Conservation (phyloP, 805 yeast species). For the Lipomyces orientalis region DNA sequence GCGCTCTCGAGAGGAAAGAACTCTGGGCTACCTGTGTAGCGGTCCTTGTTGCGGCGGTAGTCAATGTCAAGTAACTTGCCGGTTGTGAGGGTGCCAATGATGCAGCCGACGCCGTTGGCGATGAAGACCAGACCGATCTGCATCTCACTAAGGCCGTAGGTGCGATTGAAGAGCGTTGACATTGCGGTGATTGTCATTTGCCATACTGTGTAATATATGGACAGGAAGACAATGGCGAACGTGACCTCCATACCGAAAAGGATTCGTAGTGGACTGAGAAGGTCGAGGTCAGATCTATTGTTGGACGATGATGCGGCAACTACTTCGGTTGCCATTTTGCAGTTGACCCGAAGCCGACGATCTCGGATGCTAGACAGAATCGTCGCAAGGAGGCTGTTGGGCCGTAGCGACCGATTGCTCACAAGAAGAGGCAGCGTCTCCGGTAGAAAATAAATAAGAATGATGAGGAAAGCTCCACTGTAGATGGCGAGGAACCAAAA, state of each 20-base stretch:
- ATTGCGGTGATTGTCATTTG: slow-evolving; percentile 41
- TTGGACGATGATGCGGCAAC: background rate
- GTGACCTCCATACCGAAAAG: slow-evolving; percentile 15
- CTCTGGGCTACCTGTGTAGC: slow-evolving; percentile 4
- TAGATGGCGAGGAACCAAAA: slow-evolving; percentile 77
- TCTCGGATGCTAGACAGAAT: slow-evolving; percentile 3
- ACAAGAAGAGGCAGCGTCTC: slow-evolving; percentile 76
- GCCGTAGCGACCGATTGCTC: slow-evolving; percentile 69
- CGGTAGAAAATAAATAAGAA: slow-evolving; percentile 57
- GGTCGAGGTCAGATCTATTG: background rate
- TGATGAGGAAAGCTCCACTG: slow-evolving; percentile 52
- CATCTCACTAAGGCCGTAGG: slow-evolving; percentile 59
- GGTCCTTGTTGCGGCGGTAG: slow-evolving; percentile 10
- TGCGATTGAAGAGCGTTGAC: slow-evolving; percentile 57
- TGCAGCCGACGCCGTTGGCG: slow-evolving; percentile 74
- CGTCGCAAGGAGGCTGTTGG: slow-evolving; percentile 48
- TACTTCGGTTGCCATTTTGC: background rate
- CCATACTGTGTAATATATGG: slow-evolving; percentile 9
- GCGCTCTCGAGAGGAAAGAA: slow-evolving; percentile 35
- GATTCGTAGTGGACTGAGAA: slow-evolving; percentile 9
- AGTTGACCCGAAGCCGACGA: background rate
- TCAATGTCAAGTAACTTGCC: slow-evolving; percentile 56
- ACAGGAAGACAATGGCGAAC: background rate
- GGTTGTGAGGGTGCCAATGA: slow-evolving; percentile 62
- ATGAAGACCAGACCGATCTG: slow-evolving; percentile 74